These are phyloP conservation scores for Emmonsiellopsis sp. DNA, from an alignment of 2,329 filamentous ascomycete genomes.

Conservation along the genomic window DNA sequence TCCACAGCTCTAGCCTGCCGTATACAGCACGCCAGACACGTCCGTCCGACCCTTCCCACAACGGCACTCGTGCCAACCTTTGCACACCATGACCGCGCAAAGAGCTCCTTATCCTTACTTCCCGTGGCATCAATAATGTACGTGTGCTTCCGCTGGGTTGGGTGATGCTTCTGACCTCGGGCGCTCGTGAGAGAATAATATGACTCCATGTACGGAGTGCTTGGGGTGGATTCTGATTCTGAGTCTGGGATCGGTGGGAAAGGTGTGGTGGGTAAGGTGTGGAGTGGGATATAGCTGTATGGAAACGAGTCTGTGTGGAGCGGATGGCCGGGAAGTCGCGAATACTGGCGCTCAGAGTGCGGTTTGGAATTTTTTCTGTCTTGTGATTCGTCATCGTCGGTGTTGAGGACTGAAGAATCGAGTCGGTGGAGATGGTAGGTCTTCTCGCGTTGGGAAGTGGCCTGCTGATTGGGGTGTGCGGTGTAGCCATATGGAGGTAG, in stretches of 20 bases:
- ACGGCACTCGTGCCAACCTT: conserved; percentile 32
- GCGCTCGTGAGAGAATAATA: neutral
- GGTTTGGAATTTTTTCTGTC: conserved; percentile 1
- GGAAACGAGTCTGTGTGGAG: conserved; percentile 24
- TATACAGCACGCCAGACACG: conserved; percentile 33
- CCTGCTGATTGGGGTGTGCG: conserved; percentile 1
- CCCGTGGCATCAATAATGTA: conserved; percentile 29
- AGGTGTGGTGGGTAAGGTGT: conserved; percentile 12
- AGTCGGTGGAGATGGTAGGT: conserved; percentile 4
- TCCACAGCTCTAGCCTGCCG: conserved; percentile 33
- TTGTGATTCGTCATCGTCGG: conserved; percentile 1
- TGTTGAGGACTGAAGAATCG: conserved; percentile 1
- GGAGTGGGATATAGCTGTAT: conserved; percentile 24
- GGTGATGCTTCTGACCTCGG: neutral
- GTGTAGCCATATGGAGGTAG: conserved; percentile 31
- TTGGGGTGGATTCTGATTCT: neutral
- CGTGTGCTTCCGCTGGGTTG: conserved; percentile 7
- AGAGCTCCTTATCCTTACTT: conserved; percentile 26
- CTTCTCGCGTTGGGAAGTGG: neutral
- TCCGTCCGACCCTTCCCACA: conserved; percentile 29
- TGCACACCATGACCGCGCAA: conserved; percentile 37
- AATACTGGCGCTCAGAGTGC: neutral
- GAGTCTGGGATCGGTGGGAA: conserved; percentile 3
- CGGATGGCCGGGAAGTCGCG: conserved; percentile 29
- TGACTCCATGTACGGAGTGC: neutral